A percentile compares a stretch with the other conserved stretches of the same genome.
phyloP scores from a whole-genome alignment of 768 basidiomycete genomes.

The Termitomyces bulborhizus region DNA sequence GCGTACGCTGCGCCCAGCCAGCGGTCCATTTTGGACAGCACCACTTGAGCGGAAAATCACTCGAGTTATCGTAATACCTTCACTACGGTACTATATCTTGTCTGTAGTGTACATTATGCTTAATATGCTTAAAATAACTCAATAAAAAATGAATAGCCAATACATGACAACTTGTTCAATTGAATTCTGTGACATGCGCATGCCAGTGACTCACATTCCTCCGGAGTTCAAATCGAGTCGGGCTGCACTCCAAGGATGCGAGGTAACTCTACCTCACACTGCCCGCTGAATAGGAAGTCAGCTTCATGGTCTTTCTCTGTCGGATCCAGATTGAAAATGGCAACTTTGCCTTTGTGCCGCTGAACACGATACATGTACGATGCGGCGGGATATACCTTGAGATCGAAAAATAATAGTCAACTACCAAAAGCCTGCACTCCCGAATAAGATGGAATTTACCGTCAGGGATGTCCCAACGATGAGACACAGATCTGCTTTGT shows the following conservation, averaged over 20 bases:
- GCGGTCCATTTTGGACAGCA: background rate
- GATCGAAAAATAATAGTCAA: background rate
- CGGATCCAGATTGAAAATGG: conserved; percentile 32
- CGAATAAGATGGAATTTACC: conserved; percentile 5
- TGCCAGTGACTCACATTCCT: background rate
- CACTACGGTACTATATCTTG: too few species aligned
- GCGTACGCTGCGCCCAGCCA: background rate
- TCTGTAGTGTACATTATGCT: too few species aligned
- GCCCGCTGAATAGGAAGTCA: conserved; percentile 45
- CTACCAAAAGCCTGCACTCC: background rate
- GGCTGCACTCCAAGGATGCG: background rate
- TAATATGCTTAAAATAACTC: too few species aligned
- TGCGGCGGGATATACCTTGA: conserved; percentile 40
- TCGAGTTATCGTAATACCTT: background rate
- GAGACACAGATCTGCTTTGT: conserved; percentile 43
- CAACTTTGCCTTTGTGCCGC: conserved; percentile 31
- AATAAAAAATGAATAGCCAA: background rate
- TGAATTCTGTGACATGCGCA: background rate
- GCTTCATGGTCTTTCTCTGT: conserved; percentile 31
- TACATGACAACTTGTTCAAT: background rate
- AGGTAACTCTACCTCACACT: conserved; percentile 22
- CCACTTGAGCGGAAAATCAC: conserved; percentile 6
- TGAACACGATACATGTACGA: conserved; percentile 27
- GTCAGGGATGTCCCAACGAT: conserved; percentile 52
- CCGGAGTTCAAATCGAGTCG: background rate